Evolutionary conservation across 1,284 basidiomycete species (phyloP), one percentile per base, ranked within the genome.

Genomic region (Dichomitus squalens): DNA sequence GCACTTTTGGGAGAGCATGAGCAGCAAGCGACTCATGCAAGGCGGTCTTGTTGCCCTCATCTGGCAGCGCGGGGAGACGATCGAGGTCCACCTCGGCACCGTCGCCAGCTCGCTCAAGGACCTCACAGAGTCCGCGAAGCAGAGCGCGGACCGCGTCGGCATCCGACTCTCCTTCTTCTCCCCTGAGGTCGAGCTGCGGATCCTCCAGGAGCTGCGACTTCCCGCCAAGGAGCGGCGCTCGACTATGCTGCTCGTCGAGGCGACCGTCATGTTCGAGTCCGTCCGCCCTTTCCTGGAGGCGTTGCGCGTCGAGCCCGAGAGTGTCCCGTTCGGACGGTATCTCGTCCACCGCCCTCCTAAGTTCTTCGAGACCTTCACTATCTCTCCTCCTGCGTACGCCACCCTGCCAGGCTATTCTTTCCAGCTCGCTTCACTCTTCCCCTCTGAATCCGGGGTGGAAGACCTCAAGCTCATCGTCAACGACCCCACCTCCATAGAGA

Each of bases 1-100:
- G 1, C 49, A 58, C 16, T 71, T 65, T 50, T 73, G 71, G 71
- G 67, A 72, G 47, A 63, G 61, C 31, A 89, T 54, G 70, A 74
- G 7, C 75, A 62, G 67, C 51, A 73, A 71, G 48, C 63, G 69
- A 0, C 63, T 73, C 12, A 63, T 66, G 52, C 57, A 62, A 8
- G 71, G 70, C 11, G 66, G 67, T 20, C 64, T 73, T 1, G 64
- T 73, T 29, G 71, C 67, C 3, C 57, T 73, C 25, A 59, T 71
- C 16, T 66, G 68, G 55, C 55, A 68, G 40, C 84, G 21, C 82
- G 52, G 39, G 21, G 48, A 53, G 3, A 31, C 48, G 6, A 57
- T 51, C 2, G 57, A 63, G 34, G 64, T 71, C 9, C 63, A 68
- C 47, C 65, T 72, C 12, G 71, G 71, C 1, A 68, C 64, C 1